Evolutionary conservation across 1,139 yeast species (phyloP).

Genomic region (Entelexis paramagnoliae): DNA sequence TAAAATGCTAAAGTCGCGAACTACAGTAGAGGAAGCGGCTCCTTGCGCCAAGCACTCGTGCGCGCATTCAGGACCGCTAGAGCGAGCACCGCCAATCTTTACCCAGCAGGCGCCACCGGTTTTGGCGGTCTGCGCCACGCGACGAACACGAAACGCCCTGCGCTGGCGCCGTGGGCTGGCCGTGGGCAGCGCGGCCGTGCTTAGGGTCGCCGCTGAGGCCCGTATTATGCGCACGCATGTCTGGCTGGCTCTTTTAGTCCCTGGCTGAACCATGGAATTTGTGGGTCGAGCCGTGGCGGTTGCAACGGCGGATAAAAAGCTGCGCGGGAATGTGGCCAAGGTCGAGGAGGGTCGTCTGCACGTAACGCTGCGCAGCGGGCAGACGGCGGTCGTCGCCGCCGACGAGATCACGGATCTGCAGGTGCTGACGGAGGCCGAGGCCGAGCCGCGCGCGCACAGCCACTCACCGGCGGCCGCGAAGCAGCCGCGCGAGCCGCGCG

Average conservation of each 20-base stretch:
- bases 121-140: no score
- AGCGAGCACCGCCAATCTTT: no score
- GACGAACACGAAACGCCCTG: no score
- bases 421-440: background rate
- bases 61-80: no score
- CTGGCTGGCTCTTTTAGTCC: background rate
- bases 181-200: no score
- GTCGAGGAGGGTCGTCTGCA: slow-evolving; percentile 6
- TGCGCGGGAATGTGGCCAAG: background rate
- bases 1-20: no score
- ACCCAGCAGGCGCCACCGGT: no score
- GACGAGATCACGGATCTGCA: slow-evolving; percentile 2
- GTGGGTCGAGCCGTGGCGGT: slow-evolving; percentile 5
- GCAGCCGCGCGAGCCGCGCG: background rate
- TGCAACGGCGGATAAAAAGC: background rate
- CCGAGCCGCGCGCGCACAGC: background rate
- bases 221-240: no score
- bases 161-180: no score
- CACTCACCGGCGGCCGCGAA: background rate
- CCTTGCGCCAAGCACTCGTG: no score
- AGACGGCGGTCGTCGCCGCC: background rate
- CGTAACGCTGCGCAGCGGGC: background rate
- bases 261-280: background rate
- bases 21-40: no score
- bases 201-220: no score